Evolutionary conservation across 768 basidiomycete species (phyloP).

Genomic region (Suillus americanus): DNA sequence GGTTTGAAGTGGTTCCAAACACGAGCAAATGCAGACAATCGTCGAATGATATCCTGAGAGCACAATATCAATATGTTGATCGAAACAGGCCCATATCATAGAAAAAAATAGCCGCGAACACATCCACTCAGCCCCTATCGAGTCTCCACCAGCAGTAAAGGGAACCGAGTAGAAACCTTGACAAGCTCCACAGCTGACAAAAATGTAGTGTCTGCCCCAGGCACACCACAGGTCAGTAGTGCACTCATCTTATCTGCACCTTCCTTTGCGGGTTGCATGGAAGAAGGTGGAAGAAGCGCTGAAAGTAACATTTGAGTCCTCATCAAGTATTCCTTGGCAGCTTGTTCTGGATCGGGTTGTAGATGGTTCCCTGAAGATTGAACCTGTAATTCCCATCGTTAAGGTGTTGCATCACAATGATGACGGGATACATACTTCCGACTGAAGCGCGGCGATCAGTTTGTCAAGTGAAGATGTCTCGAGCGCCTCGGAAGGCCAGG

Average conservation of each 20-base stretch:
- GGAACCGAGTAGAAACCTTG: slow-evolving; percentile 74
- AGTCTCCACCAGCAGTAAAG: slow-evolving; percentile 61
- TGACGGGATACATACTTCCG: slow-evolving; percentile 24
- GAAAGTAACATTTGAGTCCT: slow-evolving; percentile 65
- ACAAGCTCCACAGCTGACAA: slow-evolving; percentile 62
- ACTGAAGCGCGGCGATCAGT: slow-evolving; percentile 24
- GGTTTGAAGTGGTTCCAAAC: background rate
- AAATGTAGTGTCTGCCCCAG: slow-evolving; percentile 52
- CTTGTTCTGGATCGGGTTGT: slow-evolving; percentile 24
- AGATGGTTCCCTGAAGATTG: slow-evolving; percentile 3
- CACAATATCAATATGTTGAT: background rate
- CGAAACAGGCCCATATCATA: background rate
- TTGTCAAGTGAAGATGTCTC: slow-evolving; percentile 24
- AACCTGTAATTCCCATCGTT: slow-evolving; percentile 15
- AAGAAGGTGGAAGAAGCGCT: slow-evolving; percentile 47
- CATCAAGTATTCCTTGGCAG: slow-evolving; percentile 44
- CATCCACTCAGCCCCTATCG: slow-evolving; percentile 21
- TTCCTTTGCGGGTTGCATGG: slow-evolving; percentile 21
- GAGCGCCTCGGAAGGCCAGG: slow-evolving; percentile 21
- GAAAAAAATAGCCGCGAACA: slow-evolving; percentile 7
- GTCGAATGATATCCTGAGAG: slow-evolving; percentile 3
- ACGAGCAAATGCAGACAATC: background rate
- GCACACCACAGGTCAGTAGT: slow-evolving; percentile 55
- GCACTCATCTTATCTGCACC: slow-evolving; percentile 37
- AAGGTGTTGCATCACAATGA: background rate